Evolutionary conservation across 2,329 filamentous ascomycete genomes (phyloP).

Genomic region (Botrytis porri): DNA sequence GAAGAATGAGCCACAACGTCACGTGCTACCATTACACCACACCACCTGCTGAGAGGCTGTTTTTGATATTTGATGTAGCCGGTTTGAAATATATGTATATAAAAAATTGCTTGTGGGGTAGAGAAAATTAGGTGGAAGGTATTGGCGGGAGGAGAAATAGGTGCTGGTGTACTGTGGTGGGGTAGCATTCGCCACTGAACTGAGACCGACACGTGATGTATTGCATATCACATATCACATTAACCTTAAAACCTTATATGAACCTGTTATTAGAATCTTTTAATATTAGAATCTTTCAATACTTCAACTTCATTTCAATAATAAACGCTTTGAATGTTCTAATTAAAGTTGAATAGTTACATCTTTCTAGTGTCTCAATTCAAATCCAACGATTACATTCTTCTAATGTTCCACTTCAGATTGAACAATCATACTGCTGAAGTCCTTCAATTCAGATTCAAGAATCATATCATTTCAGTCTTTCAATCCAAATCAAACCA

Average conservation of each 20-base stretch:
- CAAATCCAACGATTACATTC: accelerated
- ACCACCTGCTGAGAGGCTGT: constrained; percentile 19
- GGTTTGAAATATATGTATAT: accelerated
- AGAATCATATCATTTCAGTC: too few relatives aligned
- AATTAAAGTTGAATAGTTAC: accelerated
- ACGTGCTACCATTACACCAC: constrained; percentile 38
- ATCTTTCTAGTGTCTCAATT: accelerated
- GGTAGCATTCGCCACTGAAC: not conserved
- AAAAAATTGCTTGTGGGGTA: not conserved
- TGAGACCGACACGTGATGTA: not conserved
- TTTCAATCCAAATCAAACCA: too few relatives aligned
- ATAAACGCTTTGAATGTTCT: not conserved
- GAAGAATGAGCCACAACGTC: constrained; percentile 35
- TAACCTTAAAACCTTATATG: not conserved
- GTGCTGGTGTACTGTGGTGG: not conserved
- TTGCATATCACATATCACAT: not conserved
- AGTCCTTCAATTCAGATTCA: too few relatives aligned
- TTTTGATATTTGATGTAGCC: accelerated
- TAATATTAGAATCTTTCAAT: not conserved
- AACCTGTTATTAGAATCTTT: not conserved
- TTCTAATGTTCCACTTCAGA: too few relatives aligned
- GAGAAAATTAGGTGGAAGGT: not conserved
- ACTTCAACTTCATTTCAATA: not conserved
- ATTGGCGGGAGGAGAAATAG: not conserved
- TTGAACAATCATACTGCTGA: too few relatives aligned